These are phyloP conservation scores for Pyricularia grisea DNA, from an alignment of 2,329 filamentous ascomycete genomes.

Conservation along the genomic window DNA sequence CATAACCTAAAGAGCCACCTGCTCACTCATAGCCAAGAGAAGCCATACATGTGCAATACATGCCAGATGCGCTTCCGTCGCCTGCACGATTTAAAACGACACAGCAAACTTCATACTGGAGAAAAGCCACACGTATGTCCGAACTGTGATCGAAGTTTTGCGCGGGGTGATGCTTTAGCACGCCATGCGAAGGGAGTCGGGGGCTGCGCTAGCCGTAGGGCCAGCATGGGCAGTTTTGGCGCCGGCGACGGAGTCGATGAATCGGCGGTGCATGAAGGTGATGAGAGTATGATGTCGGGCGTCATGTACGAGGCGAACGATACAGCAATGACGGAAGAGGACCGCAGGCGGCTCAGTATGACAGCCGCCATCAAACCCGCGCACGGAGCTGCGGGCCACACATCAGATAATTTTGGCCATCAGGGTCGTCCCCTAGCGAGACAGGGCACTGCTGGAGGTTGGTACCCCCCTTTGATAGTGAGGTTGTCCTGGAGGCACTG, in stretches of 20 bases:
- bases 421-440: slow-evolving; percentile 67
- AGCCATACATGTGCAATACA: slow-evolving; percentile 89
- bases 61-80: slow-evolving; percentile 88
- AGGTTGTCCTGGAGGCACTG: no score
- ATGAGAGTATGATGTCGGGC: slow-evolving; percentile 48
- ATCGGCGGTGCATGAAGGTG: slow-evolving; percentile 23
- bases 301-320: slow-evolving; percentile 49
- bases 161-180: slow-evolving; percentile 86
- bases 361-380: slow-evolving; percentile 61
- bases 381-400: slow-evolving; percentile 47
- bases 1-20: slow-evolving; percentile 97
- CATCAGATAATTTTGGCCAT: slow-evolving; percentile 47
- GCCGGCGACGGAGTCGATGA: slow-evolving; percentile 62
- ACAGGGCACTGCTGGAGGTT: slow-evolving; percentile 37
- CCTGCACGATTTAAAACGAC: slow-evolving; percentile 89
- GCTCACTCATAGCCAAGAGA: slow-evolving; percentile 95
- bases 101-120: slow-evolving; percentile 92
- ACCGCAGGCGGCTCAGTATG: slow-evolving; percentile 56
- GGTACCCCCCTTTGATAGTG: slow-evolving; percentile 38
- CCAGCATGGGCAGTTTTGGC: slow-evolving; percentile 75
- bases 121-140: slow-evolving; percentile 92
- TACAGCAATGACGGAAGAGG: slow-evolving; percentile 49
- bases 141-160: slow-evolving; percentile 91
- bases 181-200: slow-evolving; percentile 93
- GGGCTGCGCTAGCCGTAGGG: slow-evolving; percentile 83